Conservation (phyloP, 129 eudicot species). For the sunflower (Helianthus annuus) region HanXRQr2.0-SUNRISE NC_035437.2:149865950-149866449, state of each 20-base stretch:
- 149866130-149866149: slow-evolving; percentile 97
- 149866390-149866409: not conserved
- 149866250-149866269: not conserved
- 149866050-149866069: not conserved
- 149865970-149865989: no score
- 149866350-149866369: not conserved
- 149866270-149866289: not conserved
- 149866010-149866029: no score
- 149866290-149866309: not conserved
- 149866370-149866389: not conserved
- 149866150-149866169: slow-evolving; percentile 98
- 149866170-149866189: slow-evolving; percentile 97
- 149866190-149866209: not conserved
- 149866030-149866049: not conserved
- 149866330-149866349: not conserved
- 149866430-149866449: not conserved
- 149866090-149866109: slow-evolving; percentile 96
- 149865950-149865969: no score
- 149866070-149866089: slow-evolving; percentile 14
- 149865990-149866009: no score
- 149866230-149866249: not conserved
- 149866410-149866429: no score
- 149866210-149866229: not conserved
- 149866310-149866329: not conserved
- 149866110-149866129: slow-evolving; percentile 93